phyloP scores from a whole-genome alignment of 2,329 filamentous ascomycete genomes.

The Arthrobotrys iridis region DNA sequence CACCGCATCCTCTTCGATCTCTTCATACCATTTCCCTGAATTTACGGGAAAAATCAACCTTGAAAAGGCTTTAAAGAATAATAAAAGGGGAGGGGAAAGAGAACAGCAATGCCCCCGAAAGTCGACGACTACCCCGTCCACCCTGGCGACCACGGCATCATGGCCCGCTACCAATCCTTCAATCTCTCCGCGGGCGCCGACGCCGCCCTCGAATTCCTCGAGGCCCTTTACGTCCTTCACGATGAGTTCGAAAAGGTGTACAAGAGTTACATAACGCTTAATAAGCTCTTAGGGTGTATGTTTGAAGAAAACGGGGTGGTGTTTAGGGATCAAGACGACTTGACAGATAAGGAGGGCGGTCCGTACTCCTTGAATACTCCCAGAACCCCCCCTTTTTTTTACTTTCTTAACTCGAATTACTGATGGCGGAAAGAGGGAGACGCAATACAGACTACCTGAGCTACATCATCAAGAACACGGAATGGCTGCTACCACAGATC shows the following conservation, averaged over 20 bases:
- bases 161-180: constrained; percentile 47
- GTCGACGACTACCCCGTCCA: constrained; percentile 32
- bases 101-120: not conserved
- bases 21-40: too few species aligned
- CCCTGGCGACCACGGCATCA: constrained; percentile 35
- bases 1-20: too few species aligned
- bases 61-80: too few species aligned
- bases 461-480: constrained; percentile 17
- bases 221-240: constrained; percentile 28
- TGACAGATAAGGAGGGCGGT: constrained; percentile 21
- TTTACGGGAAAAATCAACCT: too few species aligned
- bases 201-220: constrained; percentile 38
- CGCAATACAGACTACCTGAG: constrained; percentile 26
- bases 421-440: too few species aligned
- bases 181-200: constrained; percentile 41
- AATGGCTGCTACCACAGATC: constrained; percentile 24
- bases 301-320: constrained; percentile 27
- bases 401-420: not conserved
- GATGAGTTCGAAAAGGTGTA: constrained; percentile 28
- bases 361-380: not conserved
- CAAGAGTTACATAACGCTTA: constrained; percentile 30
- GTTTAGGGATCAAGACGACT: constrained; percentile 15
- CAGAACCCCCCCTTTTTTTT: not conserved
- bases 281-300: constrained; percentile 23
- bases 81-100: not conserved